Base-by-base conservation (phyloP, 805 yeast genomes). In the Blastobotrys mokoenaii region DNA sequence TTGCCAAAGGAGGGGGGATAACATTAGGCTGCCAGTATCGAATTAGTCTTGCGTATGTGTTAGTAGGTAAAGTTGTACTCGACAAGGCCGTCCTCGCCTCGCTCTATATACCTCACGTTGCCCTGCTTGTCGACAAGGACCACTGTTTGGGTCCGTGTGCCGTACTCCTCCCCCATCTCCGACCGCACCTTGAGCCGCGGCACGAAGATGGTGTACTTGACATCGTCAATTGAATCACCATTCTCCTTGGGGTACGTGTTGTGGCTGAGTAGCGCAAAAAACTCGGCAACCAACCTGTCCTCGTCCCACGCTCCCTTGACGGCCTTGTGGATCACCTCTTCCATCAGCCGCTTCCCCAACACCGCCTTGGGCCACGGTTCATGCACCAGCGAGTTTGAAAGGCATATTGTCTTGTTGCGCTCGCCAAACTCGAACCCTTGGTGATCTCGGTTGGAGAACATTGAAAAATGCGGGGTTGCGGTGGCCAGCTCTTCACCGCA, bases 81-180 rank as follows among this genome's bases (percentile, higher is more conserved):
- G 53, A 80, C 82, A 15, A 83, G 53, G 46, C 76, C 75, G 8
- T 22, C 27, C 8, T 22, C 27, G 8, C 27, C 27, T 40, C 70
- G 67, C 58, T 88, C 96, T 11, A 74, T 65, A 60, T 83, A 84
- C 41, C 73, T 72, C 16, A 83, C 63, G 32, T 64, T 46, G 55
- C 84, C 70, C 34, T 56, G 47, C 33, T 69, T 71, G 56, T 76
- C 77, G 8, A 84, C 70, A 17, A 85, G 54, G 2, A 87, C 70
- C 1, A 87, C 74, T 0, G 95, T 86, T 60, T 88, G 96, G 0
- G 96, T 84, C 45, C 96, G 66, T 0, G 97, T 88, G 0, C 96
- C 96, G 58, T 87, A 89, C 55, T 69, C 79, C 17, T 68, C 62
- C 0, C 87, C 86, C 12, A 69, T 60, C 37, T 62, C 54, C n/a